Conservation (phyloP, 352 stramenopile species). For the Paralagenidium karlingii region DNA sequence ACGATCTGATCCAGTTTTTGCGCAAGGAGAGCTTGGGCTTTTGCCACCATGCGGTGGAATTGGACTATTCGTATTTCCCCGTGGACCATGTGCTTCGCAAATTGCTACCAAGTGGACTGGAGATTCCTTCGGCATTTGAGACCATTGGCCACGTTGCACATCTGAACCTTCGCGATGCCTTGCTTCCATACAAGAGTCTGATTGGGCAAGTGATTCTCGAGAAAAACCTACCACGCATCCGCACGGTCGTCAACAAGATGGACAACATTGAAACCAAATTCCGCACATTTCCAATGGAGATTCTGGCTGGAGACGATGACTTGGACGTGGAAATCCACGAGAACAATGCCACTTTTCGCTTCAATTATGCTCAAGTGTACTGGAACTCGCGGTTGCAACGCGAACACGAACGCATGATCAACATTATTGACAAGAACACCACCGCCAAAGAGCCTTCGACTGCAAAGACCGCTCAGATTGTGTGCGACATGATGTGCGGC, state of each 20-base stretch:
- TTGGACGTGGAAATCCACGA: constrained; percentile 87
- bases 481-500: constrained; percentile 94
- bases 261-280: constrained; percentile 92
- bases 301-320: constrained; percentile 82
- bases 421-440: constrained; percentile 37
- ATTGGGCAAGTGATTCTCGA: constrained; percentile 97
- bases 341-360: constrained; percentile 86
- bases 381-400: constrained; percentile 94
- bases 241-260: constrained; percentile 97
- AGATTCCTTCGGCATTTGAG: constrained; percentile 93
- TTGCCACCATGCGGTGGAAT: constrained; percentile 49
- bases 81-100: constrained; percentile 72
- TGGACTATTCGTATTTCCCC: constrained; percentile 68
- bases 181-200: constrained; percentile 93
- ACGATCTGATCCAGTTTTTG: constrained; percentile 40
- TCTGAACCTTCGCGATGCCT: constrained; percentile 91
- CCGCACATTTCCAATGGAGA: constrained; percentile 95
- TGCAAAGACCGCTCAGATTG: constrained; percentile 50
- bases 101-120: constrained; percentile 68
- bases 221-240: constrained; percentile 89
- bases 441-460: no score
- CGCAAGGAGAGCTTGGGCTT: constrained; percentile 40
- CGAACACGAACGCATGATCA: constrained; percentile 89
- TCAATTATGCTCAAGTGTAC: constrained; percentile 96
- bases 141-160: constrained; percentile 95